These are phyloP conservation scores for Dictyostelium intermedium DNA, from an alignment of 78 protist genomes.

Conservation along the genomic window DNA sequence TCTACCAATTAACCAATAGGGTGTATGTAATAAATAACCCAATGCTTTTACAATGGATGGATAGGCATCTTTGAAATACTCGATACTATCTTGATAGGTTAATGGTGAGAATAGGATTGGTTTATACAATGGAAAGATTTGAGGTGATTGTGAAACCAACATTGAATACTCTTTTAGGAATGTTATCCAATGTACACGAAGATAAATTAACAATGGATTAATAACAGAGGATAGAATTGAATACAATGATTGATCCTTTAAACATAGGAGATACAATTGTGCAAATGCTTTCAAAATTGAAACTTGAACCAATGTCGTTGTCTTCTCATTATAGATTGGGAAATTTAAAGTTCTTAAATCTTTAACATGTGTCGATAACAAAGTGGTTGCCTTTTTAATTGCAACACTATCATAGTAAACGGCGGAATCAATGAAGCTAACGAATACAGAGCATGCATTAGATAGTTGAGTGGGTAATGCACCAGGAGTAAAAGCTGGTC, in stretches of 20 bases:
- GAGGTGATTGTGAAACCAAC: constrained; percentile 29
- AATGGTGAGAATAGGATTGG: constrained; percentile 70
- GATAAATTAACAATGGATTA: constrained; percentile 32
- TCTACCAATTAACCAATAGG: constrained; percentile 51
- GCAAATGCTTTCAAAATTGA: constrained; percentile 74
- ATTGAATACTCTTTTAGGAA: constrained; percentile 50
- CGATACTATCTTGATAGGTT: constrained; percentile 38
- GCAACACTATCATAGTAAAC: constrained; percentile 64
- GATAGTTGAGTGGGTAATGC: constrained; percentile 64
- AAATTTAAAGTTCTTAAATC: constrained; percentile 50
- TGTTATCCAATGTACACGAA: constrained; percentile 66
- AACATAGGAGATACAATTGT: constrained; percentile 57
- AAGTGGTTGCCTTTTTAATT: constrained; percentile 30
- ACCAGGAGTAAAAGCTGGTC: constrained; percentile 77
- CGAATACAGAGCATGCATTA: constrained; percentile 50
- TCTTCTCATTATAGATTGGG: constrained; percentile 72
- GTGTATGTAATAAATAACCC: constrained; percentile 27
- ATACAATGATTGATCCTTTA: constrained; percentile 18
- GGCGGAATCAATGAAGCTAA: constrained; percentile 29
- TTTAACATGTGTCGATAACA: constrained; percentile 4
- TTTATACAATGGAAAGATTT: constrained; percentile 15
- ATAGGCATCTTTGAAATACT: constrained; percentile 64
- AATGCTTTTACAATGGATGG: constrained; percentile 50
- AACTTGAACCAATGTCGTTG: constrained; percentile 76
- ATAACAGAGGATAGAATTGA: constrained; percentile 34